A percentile compares a stretch with the other conserved stretches of the same genome.
These are phyloP conservation scores for Euphorbia corollata DNA, from an alignment of 441 rosid species.

Conservation along the genomic window DNA sequence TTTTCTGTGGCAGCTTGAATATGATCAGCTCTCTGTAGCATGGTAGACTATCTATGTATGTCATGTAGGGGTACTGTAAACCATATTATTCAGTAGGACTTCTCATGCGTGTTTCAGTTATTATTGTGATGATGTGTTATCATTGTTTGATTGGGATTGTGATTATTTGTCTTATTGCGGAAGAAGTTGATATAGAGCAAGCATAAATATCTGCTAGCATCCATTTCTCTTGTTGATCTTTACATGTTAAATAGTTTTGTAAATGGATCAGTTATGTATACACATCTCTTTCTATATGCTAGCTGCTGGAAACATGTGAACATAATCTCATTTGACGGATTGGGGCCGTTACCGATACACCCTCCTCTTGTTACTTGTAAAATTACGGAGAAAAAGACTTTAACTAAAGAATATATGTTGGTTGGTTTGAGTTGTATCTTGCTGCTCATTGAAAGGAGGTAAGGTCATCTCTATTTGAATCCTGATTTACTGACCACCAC, in stretches of 20 bases:
- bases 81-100: neutral
- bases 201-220: neutral
- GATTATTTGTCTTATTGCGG: neutral
- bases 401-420: neutral
- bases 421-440: too few relatives aligned
- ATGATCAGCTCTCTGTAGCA: neutral
- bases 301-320: neutral
- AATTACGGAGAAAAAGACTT: neutral
- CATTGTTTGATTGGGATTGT: neutral
- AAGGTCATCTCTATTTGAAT: neutral
- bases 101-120: neutral
- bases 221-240: neutral
- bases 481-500: neutral
- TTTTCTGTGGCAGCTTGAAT: slow-evolving; percentile 1
- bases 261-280: neutral
- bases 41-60: neutral
- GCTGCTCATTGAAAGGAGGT: neutral
- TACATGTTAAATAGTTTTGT: neutral
- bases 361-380: neutral
- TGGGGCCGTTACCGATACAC: neutral
- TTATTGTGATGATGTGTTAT: neutral
- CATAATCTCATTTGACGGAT: neutral
- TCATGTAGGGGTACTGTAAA: neutral
- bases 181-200: neutral
- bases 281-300: neutral